Base-by-base conservation (phyloP, 768 basidiomycete species). In the Serendipita sp. region DNA sequence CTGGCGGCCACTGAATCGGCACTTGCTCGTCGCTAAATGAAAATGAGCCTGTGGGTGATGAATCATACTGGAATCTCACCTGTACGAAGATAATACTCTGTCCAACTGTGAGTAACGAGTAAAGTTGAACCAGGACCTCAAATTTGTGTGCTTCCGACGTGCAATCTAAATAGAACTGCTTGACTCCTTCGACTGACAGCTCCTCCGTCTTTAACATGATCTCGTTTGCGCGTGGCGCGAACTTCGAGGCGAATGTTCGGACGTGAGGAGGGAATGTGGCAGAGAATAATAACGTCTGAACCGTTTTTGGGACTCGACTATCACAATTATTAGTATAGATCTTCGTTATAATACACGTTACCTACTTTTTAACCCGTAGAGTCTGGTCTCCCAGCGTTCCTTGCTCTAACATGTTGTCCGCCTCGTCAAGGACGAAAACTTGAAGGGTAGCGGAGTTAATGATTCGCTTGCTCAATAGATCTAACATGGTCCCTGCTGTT, bases 1-100 rank as follows among this genome's bases (percentile, higher is more conserved):
- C 93, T 83, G 60, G 83, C 79, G 2, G 93, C 87, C 66, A 99
- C 94, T 65, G 85, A 81, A 75, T 99, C 96, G 16, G 96, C 94
- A 0, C 92, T 93, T 71, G 88, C 86, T 67, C 92, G 88, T 72
- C 88, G 85, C 90, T 93, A 73, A 32, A 18, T 45, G 2, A 3
- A 35, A 11, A 18, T n/a, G 30, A 66, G 35, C 3, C 45, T 54
- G 3, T 45, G 8, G 51, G 56, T 30, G 16, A 64, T 30, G 15
- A 38, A 65, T 7, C 11, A 13, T 64, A 44, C 15, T 34, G 16
- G 1, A 34, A 65, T 76, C 83, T 63, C 48, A 91, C 93, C 75
- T 90, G 86, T 74, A 92, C 94, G 77, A 99, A 99, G 69, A 99
- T 98, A 73, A 99, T 99, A 73, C 91, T 94, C 75, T 98, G 96